Percentiles rank a stretch among this genome's conserved stretches.
Evolutionary conservation across 495 filamentous ascomycete genomes (phyloP).

Genomic region (Hypoxylon cercidicola): DNA sequence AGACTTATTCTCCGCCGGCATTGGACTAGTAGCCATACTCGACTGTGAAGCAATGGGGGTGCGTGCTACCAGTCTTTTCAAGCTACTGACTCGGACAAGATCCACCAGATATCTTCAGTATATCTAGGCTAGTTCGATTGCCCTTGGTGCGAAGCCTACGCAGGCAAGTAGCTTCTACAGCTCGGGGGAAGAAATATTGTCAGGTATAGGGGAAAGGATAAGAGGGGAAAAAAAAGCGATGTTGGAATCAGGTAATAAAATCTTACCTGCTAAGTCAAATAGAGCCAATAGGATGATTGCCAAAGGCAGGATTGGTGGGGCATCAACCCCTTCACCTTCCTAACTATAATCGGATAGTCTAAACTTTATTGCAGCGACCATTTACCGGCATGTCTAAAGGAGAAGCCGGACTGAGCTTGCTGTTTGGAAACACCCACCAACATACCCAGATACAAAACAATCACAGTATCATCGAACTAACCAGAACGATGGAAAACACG

Average conservation of each 20-base stretch:
- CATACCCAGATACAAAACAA: no score
- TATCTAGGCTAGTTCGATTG: neutral
- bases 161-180: no score
- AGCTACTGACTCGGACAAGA: constrained; percentile 18
- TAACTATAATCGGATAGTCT: constrained; percentile 34
- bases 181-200: no score
- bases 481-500: no score
- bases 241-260: constrained; percentile 3
- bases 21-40: constrained; percentile 55
- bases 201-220: neutral
- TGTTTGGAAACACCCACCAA: no score
- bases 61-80: constrained; percentile 60
- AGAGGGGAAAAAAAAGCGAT: constrained; percentile 9
- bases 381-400: neutral
- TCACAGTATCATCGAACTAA: no score
- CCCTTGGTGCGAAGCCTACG: neutral
- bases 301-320: constrained; percentile 19
- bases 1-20: constrained; percentile 44
- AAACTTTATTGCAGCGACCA: constrained; percentile 38
- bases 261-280: constrained; percentile 18
- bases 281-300: constrained; percentile 17
- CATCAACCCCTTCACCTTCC: constrained; percentile 8
- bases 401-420: no score
- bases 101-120: neutral
- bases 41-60: constrained; percentile 63